These are phyloP conservation scores for Trichoderma endophyticum DNA, from an alignment of 2,329 filamentous ascomycete species.

Conservation along the genomic window DNA sequence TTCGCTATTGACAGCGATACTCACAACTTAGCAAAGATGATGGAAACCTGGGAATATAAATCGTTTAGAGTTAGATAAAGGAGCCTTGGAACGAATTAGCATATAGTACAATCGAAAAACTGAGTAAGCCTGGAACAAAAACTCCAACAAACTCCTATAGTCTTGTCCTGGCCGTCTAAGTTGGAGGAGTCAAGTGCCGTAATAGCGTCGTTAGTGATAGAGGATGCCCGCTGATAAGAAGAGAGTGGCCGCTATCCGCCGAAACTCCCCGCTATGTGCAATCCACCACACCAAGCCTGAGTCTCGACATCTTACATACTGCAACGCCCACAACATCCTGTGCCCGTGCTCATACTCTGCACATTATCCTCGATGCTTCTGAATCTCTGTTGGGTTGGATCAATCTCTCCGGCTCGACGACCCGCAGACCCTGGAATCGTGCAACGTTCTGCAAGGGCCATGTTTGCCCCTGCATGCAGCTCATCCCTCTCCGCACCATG, in stretches of 20 bases:
- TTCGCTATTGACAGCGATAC: neutral
- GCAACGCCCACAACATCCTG: neutral
- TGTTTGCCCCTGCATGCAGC: neutral
- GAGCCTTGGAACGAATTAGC: neutral
- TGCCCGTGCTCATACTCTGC: neutral
- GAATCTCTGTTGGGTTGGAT: neutral
- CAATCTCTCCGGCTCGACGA: neutral
- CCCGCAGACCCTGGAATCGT: neutral
- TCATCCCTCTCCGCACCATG: neutral
- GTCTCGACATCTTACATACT: neutral
- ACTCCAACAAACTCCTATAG: no score
- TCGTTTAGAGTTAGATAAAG: neutral
- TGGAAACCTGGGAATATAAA: neutral
- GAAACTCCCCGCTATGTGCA: neutral
- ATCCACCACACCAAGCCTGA: neutral
- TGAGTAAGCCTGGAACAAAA: no score
- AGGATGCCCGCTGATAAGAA: neutral
- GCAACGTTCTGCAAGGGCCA: neutral
- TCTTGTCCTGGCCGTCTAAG: no score
- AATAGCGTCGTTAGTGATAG: neutral
- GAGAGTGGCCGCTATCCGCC: neutral
- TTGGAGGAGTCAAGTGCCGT: no score
- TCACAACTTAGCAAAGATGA: rapidly evolving
- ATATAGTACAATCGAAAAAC: no score
- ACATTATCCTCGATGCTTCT: neutral